Evolutionary conservation across 257 asterid genomes (phyloP).

Genomic region (Avicennia marina): DNA sequence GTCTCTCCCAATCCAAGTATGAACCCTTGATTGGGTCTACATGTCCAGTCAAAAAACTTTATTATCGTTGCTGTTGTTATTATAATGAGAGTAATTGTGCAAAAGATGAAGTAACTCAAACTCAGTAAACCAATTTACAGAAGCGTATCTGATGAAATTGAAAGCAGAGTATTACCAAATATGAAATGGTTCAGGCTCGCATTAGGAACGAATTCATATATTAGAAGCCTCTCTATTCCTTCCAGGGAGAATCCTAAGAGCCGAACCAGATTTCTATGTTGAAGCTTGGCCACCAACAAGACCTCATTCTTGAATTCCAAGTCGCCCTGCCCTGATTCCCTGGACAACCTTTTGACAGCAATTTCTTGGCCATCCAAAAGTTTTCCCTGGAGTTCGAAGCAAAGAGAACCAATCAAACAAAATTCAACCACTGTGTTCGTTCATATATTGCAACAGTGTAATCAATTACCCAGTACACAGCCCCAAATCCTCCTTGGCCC

Average conservation of each 20-base stretch:
- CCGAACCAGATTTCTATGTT: constrained; percentile 29
- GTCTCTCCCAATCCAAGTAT: constrained; percentile 30
- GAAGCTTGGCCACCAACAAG: constrained; percentile 27
- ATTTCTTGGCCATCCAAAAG: constrained; percentile 15
- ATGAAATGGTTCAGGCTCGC: constrained; percentile 29
- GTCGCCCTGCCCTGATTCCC: constrained; percentile 8
- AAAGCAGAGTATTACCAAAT: constrained; percentile 21
- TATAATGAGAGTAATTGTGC: no score
- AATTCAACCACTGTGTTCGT: no score
- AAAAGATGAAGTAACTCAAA: no score
- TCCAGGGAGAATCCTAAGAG: constrained; percentile 28
- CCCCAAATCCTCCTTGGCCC: constrained; percentile 26
- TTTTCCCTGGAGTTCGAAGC: constrained; percentile 9
- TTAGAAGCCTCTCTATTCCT: constrained; percentile 14
- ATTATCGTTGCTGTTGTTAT: no score
- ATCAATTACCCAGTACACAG: constrained; percentile 16
- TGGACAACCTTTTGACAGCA: constrained; percentile 26
- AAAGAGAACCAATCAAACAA: background rate
- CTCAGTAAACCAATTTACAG: background rate
- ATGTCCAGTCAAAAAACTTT: background rate
- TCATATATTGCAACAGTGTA: no score
- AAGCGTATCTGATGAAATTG: background rate
- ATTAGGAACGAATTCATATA: constrained; percentile 25
- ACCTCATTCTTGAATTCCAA: constrained; percentile 23
- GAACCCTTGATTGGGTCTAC: constrained; percentile 8